A percentile compares a stretch with the other conserved stretches of the same genome.
These are phyloP conservation scores for Acorus gramineus DNA, from an alignment of 106 monocot genomes.

Conservation along the genomic window DNA sequence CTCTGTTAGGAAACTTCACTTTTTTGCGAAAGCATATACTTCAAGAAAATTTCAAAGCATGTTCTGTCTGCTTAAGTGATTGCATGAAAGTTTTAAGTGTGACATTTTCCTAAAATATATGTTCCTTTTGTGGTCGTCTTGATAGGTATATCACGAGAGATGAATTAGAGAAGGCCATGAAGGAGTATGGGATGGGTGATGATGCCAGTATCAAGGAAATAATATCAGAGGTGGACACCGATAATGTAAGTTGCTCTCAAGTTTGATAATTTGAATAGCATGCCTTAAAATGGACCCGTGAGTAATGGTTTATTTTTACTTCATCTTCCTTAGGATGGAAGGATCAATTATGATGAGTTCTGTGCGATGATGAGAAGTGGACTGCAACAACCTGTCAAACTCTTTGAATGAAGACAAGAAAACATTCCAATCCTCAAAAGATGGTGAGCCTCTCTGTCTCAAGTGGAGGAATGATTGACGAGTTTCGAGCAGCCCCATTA, in stretches of 20 bases:
- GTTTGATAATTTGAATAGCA: not conserved
- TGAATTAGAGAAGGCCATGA: conserved; percentile 60
- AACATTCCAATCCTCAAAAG: not conserved
- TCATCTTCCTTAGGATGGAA: conserved; percentile 25
- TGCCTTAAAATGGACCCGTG: not conserved
- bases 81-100: too few species aligned
- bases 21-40: too few species aligned
- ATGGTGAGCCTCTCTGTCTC: not conserved
- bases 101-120: not conserved
- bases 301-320: not conserved
- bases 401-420: not conserved
- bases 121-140: not conserved
- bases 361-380: conserved; percentile 53
- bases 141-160: conserved; percentile 70
- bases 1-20: too few species aligned
- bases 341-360: conserved; percentile 57
- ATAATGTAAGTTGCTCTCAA: conserved; percentile 38
- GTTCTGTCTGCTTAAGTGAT: too few species aligned
- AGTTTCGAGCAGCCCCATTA: too few species aligned
- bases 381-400: conserved; percentile 9
- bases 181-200: conserved; percentile 74
- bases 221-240: conserved; percentile 70
- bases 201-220: conserved; percentile 63
- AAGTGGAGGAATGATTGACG: too few species aligned
- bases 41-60: too few species aligned